Evolutionary conservation across 495 filamentous ascomycete genomes (phyloP), one percentile per base, ranked within the genome.

Genomic region (Penicillium bovifimosum): DNA sequence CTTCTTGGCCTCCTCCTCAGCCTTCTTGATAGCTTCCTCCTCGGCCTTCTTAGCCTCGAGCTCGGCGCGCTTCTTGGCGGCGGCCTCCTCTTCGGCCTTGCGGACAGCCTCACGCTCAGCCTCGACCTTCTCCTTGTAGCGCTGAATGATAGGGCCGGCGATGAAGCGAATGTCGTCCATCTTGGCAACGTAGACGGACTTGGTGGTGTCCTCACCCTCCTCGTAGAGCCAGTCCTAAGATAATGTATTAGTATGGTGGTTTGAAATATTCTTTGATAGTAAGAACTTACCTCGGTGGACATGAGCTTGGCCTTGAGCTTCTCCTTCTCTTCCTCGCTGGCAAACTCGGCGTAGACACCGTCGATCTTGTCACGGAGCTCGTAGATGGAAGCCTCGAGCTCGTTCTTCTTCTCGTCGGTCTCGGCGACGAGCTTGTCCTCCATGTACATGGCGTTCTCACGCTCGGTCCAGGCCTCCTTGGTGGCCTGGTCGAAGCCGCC

Each of bases 361-460:
- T 96, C 88, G 42, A 96, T 80, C 81, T 96, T 96, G 75, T 90
- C 89, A 55, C 91, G 85, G 63, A 95, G 78, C 60, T 96, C 89
- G 72, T 99, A 99, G 77, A 97, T 96, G 71, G 84, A 92, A 33
- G 87, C 84, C 78, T 99, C 93, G 35, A 99, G 86, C 70, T 96
- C 93, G 76, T 99, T 99, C 89, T 97, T 97, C 81, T 93, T 95
- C 77, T 97, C 90, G 66, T 97, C 93, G 18, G 93, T 99, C 69
- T 97, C 95, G 49, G 90, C 90, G 36, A 99, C 91, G 33, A 96
- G 82, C 79, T 97, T 99, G 76, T 99, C 93, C 69, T 97, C 90
- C 85, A 93, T 92, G 65, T 90, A 80, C 93, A 99, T 96, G 54
- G 83, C 59, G 50, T 82, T 81, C 73, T 99, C 93, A 65, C 84